phyloP scores from a whole-genome alignment of 768 basidiomycete species.

The Tulasnella sp. region DNA sequence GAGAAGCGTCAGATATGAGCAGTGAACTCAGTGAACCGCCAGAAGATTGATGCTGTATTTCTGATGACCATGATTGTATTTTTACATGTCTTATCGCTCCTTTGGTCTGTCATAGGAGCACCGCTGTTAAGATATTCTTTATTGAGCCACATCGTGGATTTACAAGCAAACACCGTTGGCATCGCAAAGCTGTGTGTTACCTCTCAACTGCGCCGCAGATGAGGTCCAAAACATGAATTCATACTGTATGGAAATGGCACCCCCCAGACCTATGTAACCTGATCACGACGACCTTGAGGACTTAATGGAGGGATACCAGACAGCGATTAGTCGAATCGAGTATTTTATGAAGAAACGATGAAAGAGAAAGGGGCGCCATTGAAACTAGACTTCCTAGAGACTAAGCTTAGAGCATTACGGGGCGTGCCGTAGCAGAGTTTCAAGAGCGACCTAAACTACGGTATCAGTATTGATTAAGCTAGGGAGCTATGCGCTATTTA shows the following conservation, averaged over 20 bases:
- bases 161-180: background rate
- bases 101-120: background rate
- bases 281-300: background rate
- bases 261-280: too few species aligned
- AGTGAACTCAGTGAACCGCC: conserved; percentile 24
- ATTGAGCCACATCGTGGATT: background rate
- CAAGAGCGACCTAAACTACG: background rate
- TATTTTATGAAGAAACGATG: background rate
- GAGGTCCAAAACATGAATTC: background rate
- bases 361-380: background rate
- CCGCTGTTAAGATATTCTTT: background rate
- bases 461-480: background rate
- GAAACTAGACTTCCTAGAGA: background rate
- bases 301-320: background rate
- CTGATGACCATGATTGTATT: background rate
- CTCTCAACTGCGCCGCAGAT: background rate
- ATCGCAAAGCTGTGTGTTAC: background rate
- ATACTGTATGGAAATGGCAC: background rate
- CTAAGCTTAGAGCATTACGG: background rate
- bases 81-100: background rate
- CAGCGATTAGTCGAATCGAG: background rate
- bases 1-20: conserved; percentile 52
- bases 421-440: background rate
- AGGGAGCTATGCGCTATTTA: background rate
- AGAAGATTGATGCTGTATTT: conserved; percentile 13